Base-by-base conservation (phyloP, 345 rosid genomes). In the Gossypium longicalyx region DNA sequence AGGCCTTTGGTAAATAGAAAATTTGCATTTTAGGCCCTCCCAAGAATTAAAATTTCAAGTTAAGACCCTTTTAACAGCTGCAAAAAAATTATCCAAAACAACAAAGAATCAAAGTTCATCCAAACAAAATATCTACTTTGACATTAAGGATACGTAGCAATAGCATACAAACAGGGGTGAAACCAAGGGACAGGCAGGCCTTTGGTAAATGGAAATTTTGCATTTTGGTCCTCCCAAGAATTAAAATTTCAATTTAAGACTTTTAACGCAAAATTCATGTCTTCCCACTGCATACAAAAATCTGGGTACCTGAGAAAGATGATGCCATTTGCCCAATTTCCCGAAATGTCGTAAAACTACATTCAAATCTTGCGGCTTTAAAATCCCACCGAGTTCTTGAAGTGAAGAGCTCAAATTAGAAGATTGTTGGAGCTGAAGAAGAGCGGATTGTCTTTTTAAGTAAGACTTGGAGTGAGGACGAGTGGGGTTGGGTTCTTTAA, bases 321-420 rank as follows among this genome's bases (percentile, higher is more conserved):
- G 91, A 58, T 85, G 78, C 89, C 85, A 89, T 81, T 88, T 80
- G 53, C 83, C 87, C 38, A 83, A 80, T 67, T 81, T 80, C 74
- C 98, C 98, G 2, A 94, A 87, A 80, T 86, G 80, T 38, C 97
- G 80, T 69, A 94, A 74, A 74, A 94, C 84, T 49, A 80, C 89
- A 83, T 94, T 92, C 81, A 91, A 80, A 76, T 92, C 98, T 82
- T 89, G 97, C 41, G 88, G 97, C 85, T 88, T 91, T 82, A 94
- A 71, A 77, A 76, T 64, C 38, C 78, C 83, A 41, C 83, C 90
- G 2, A 86, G 61, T 93, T 92, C 87, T 20, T 85, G 76, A 44
- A 94, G 92, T 59, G 94, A 84, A 16, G 87, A 83, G 66, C 72
- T 67, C 67, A 89, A 83, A 78, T 87, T 88, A 1, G 88, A 29